These are phyloP conservation scores for Psilocybe tampanensis DNA, from an alignment of 768 basidiomycete species.

Conservation along the genomic window DNA sequence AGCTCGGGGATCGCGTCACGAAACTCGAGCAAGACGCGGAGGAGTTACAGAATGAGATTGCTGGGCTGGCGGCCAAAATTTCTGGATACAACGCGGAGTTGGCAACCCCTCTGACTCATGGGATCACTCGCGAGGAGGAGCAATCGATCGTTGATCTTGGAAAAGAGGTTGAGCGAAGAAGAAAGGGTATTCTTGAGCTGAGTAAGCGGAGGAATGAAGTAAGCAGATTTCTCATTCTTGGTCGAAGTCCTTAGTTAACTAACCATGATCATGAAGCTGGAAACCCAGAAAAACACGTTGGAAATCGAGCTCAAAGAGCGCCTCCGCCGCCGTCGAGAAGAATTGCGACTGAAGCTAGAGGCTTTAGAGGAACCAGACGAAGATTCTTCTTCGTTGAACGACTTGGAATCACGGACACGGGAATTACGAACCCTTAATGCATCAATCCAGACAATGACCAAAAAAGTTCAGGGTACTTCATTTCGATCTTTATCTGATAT, in stretches of 20 bases:
- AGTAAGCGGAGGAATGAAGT: slow-evolving; percentile 74
- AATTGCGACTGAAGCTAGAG: slow-evolving; percentile 77
- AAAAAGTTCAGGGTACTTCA: slow-evolving; percentile 60
- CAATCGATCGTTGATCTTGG: slow-evolving; percentile 63
- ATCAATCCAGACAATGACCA: slow-evolving; percentile 65
- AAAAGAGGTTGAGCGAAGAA: slow-evolving; percentile 74
- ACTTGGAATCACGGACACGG: slow-evolving; percentile 65
- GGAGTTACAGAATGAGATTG: slow-evolving; percentile 75
- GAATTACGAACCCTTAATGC: slow-evolving; percentile 71
- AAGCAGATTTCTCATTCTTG: slow-evolving; percentile 22
- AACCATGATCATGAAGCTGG: slow-evolving; percentile 47
- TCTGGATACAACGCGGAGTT: slow-evolving; percentile 72
- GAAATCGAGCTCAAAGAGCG: slow-evolving; percentile 95
- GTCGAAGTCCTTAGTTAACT: neutral
- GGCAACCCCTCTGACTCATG: slow-evolving; percentile 71
- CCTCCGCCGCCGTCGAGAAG: slow-evolving; percentile 77
- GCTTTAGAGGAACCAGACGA: slow-evolving; percentile 65
- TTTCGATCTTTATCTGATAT: neutral
- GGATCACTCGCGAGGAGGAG: slow-evolving; percentile 75
- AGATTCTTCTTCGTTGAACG: slow-evolving; percentile 59
- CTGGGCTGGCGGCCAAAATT: slow-evolving; percentile 60
- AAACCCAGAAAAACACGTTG: slow-evolving; percentile 74
- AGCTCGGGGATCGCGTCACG: slow-evolving; percentile 57
- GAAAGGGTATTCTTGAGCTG: slow-evolving; percentile 70
- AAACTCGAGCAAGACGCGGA: slow-evolving; percentile 68